Evolutionary conservation across 2,329 filamentous ascomycete genomes (phyloP).

Genomic region (Colletotrichum theobromicola): DNA sequence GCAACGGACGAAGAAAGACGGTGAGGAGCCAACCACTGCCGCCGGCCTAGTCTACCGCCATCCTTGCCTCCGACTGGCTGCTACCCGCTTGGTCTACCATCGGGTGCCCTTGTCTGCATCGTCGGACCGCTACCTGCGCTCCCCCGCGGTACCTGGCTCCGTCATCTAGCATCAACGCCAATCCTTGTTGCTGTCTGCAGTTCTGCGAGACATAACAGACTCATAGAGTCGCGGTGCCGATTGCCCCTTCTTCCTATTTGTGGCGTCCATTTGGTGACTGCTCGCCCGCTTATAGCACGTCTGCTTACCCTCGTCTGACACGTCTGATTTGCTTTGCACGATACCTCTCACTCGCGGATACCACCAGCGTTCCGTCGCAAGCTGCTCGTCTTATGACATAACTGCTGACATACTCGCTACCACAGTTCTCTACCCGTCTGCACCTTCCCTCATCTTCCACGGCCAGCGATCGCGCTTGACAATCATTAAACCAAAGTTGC

Average conservation of each 20-base stretch:
- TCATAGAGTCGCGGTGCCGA: not conserved
- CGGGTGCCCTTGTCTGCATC: not conserved
- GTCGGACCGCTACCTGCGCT: not conserved
- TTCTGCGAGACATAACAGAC: not conserved
- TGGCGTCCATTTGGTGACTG: not conserved
- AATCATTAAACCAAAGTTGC: not conserved
- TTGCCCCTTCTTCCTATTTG: not conserved
- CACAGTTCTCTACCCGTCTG: not conserved
- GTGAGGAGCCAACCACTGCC: conserved; percentile 1
- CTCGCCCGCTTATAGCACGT: not conserved
- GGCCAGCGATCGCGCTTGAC: not conserved
- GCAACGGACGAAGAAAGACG: not conserved
- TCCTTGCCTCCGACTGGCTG: not conserved
- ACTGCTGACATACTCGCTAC: conserved; percentile 1
- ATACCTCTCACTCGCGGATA: not conserved
- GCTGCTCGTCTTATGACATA: not conserved
- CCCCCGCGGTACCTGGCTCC: conserved; percentile 8
- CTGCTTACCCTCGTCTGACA: conserved; percentile 1
- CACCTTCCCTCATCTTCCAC: not conserved
- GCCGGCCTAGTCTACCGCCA: not conserved
- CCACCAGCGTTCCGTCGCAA: not conserved
- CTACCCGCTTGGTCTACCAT: not conserved
- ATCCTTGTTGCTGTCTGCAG: not conserved
- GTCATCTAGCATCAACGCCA: conserved; percentile 7
- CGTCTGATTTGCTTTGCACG: not conserved